Base-by-base conservation (phyloP, 2,329 filamentous ascomycete genomes). In the Purpureocillium lavendulum region DNA sequence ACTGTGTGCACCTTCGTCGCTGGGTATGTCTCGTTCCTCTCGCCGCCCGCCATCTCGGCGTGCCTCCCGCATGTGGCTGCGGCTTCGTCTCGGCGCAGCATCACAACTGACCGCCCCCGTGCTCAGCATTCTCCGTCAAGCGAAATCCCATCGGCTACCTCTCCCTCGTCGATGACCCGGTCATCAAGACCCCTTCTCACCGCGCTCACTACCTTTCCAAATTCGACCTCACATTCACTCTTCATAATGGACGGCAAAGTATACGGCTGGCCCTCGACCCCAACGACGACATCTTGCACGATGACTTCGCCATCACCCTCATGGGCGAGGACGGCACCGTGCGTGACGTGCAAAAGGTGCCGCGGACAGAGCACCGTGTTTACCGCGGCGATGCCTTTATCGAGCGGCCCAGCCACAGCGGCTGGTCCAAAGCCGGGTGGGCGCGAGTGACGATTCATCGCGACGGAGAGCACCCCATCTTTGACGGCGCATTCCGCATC, bases 401-500 rank as follows among this genome's bases (percentile, higher is more conserved):
- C 35, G 74, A 80, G 45, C 73, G 74, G 17, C 65, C 71, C 6
- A 73, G 71, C 38, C 69, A 74, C 18, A 53, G 62, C 8, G 75
- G 78, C 48, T 97, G 88, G 87, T 78, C 78, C 40, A 79, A 82
- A 47, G 84, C 82, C 13, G 92, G 92, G 33, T 96, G 87, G 86
- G 87, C 90, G 33, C 75, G 92, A 42, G 79, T 97, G 45, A 78
- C 81, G 35, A 69, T 98, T 10, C 74, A 78, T 50, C 70, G 72
- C 46, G 92, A 98, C 63, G 92, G 92, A 3, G 61, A 69, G 32
- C 57, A 75, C 13, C 92, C 92, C 17, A 61, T 95, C 24, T 98
- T 98, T 50, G 87, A 96, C 60, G 92, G 92, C 39, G 83, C 84
- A 3, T 96, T 97, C 58, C 80, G 82, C 28, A 65, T 97, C 30